These are phyloP conservation scores for Phytopythium kandeliae DNA, from an alignment of 352 stramenopile species.

Conservation along the genomic window DNA sequence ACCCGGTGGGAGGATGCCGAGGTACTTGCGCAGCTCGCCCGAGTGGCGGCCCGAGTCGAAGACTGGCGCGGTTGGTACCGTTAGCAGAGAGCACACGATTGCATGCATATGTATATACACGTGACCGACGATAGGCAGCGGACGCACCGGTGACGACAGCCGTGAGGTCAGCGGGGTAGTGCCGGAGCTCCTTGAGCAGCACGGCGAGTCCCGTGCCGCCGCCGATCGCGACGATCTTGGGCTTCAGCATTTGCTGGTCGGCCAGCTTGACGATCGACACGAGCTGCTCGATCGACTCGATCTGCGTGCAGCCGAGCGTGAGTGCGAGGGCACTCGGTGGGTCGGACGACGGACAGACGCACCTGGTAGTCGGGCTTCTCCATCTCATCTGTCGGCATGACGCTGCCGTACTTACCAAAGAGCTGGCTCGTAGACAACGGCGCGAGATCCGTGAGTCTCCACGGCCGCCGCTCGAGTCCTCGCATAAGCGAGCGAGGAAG, in stretches of 20 bases:
- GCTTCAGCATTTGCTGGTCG: constrained; percentile 71
- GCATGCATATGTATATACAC: too few relatives aligned
- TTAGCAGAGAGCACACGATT: too few relatives aligned
- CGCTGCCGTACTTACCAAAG: constrained; percentile 76
- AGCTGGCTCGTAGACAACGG: too few relatives aligned
- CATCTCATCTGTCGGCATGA: constrained; percentile 82
- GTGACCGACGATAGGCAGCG: background rate
- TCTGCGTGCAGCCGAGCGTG: constrained; percentile 29
- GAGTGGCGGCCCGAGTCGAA: constrained; percentile 84
- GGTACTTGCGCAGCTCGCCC: constrained; percentile 70
- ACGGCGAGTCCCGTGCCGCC: constrained; percentile 77
- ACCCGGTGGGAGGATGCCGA: constrained; percentile 76
- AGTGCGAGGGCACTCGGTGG: too few relatives aligned
- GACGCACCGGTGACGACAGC: constrained; percentile 66
- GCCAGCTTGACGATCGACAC: constrained; percentile 67
- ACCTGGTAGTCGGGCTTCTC: constrained; percentile 81
- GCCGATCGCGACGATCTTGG: constrained; percentile 81
- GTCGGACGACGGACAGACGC: background rate
- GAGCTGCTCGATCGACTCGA: constrained; percentile 74
- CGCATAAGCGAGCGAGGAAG: too few relatives aligned
- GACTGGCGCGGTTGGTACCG: too few relatives aligned
- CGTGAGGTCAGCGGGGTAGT: constrained; percentile 83
- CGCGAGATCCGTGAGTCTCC: background rate
- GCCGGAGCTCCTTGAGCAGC: constrained; percentile 76
- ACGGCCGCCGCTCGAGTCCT: too few relatives aligned